Evolutionary conservation across 2,329 filamentous ascomycete genomes (phyloP).

Genomic region (Aspergillus novofumigatus): DNA sequence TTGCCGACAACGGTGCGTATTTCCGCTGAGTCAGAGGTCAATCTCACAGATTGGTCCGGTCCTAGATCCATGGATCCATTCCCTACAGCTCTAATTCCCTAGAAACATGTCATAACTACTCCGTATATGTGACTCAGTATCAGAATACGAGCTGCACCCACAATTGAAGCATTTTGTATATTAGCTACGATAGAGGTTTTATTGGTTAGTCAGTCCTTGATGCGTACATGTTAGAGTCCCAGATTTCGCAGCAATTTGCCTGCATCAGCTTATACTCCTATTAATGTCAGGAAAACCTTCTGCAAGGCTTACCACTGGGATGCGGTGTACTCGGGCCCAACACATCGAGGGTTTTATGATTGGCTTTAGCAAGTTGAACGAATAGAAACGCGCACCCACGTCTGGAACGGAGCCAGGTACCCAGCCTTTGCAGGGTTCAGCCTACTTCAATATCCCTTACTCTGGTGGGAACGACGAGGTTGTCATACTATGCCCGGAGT

Average conservation of each 20-base stretch:
- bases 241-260: too few relatives aligned
- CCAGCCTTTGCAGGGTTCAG: slow-evolving; percentile 25
- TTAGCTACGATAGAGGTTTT: too few relatives aligned
- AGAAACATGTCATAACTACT: slow-evolving; percentile 16
- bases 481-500: slow-evolving; percentile 24
- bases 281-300: too few relatives aligned
- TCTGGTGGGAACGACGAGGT: slow-evolving; percentile 25
- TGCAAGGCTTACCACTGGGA: too few relatives aligned
- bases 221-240: too few relatives aligned
- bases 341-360: neutral
- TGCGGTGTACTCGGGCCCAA: neutral
- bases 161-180: slow-evolving; percentile 2
- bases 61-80: too few relatives aligned
- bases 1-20: too few relatives aligned
- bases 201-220: too few relatives aligned
- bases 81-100: slow-evolving; percentile 11
- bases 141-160: slow-evolving; percentile 16
- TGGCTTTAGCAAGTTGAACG: slow-evolving; percentile 19
- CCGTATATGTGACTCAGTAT: slow-evolving; percentile 12
- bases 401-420: slow-evolving; percentile 42
- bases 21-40: too few relatives aligned
- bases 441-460: slow-evolving; percentile 26
- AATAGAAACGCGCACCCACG: slow-evolving; percentile 28
- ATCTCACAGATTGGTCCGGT: too few relatives aligned
- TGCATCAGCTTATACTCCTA: too few relatives aligned